Evolutionary conservation across 306 rosid genomes (phyloP).

Genomic region (Cicer arietinum): DNA sequence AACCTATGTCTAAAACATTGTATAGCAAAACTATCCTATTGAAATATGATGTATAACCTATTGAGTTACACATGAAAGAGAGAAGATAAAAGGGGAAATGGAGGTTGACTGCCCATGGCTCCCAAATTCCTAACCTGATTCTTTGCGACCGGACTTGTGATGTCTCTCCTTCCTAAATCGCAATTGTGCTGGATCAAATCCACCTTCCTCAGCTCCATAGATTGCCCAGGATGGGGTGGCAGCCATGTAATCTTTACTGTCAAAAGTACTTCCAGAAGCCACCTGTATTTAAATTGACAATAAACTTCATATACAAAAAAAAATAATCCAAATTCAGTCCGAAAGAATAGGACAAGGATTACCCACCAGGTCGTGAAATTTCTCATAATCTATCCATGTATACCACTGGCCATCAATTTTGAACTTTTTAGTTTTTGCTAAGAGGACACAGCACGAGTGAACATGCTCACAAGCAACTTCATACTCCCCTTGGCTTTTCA

Average conservation of each 20-base stretch:
- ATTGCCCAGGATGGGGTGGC: slow-evolving; percentile 93
- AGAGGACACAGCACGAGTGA: slow-evolving; percentile 95
- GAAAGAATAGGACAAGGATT: slow-evolving; percentile 28
- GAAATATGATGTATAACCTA: slow-evolving; percentile 44
- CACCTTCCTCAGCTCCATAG: slow-evolving; percentile 92
- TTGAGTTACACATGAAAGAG: slow-evolving; percentile 25
- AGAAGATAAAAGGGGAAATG: slow-evolving; percentile 17
- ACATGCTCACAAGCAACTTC: slow-evolving; percentile 96
- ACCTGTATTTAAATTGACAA: slow-evolving; percentile 64
- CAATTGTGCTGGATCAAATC: slow-evolving; percentile 85
- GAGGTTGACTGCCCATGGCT: slow-evolving; percentile 39
- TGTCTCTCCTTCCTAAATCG: slow-evolving; percentile 88
- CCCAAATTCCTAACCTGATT: slow-evolving; percentile 53
- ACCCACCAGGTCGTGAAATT: slow-evolving; percentile 89
- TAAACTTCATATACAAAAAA: slow-evolving; percentile 13
- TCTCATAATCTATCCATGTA: slow-evolving; percentile 97
- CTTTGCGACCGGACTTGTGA: slow-evolving; percentile 70
- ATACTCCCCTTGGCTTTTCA: slow-evolving; percentile 80
- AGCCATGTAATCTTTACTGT: slow-evolving; percentile 83
- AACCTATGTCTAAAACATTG: slow-evolving; percentile 39
- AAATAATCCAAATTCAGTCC: slow-evolving; percentile 6
- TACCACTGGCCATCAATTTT: slow-evolving; percentile 85
- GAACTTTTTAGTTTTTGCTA: slow-evolving; percentile 88
- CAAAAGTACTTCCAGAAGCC: slow-evolving; percentile 80
- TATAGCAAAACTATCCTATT: slow-evolving; percentile 43